A percentile compares a stretch with the other conserved stretches of the same genome.
These are phyloP conservation scores for Prunus davidiana DNA, from an alignment of 306 rosid species.

Conservation along the genomic window DNA sequence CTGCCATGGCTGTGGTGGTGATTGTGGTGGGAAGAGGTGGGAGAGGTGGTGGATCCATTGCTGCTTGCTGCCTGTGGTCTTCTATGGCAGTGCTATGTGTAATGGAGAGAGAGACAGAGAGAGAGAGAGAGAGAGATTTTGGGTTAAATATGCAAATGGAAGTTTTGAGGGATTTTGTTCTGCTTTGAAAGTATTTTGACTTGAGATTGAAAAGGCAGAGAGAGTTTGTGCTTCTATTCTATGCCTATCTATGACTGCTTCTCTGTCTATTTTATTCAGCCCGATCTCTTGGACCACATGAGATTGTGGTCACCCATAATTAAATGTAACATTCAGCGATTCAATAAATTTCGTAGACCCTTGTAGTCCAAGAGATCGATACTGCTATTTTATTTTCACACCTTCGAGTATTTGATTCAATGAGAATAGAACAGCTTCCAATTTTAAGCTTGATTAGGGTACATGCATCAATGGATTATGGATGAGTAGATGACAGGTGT, in stretches of 20 bases:
- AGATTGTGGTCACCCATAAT: fast-evolving
- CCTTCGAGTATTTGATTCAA: neutral
- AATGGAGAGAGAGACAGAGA: too few species aligned
- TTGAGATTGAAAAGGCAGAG: neutral
- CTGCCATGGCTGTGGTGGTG: slow-evolving; percentile 22
- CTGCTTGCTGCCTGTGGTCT: too few species aligned
- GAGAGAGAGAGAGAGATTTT: neutral
- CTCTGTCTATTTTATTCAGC: neutral
- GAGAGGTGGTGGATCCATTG: slow-evolving; percentile 19
- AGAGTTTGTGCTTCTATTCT: neutral
- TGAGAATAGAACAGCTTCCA: neutral
- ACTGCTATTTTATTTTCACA: neutral
- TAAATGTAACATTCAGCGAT: too few species aligned
- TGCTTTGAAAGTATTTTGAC: neutral
- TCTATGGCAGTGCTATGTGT: neutral
- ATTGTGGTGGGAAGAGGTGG: slow-evolving; percentile 19
- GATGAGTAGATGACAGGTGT: neutral
- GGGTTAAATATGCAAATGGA: slow-evolving; percentile 4
- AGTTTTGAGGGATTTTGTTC: slow-evolving; percentile 3
- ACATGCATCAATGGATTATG: neutral
- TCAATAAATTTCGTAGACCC: fast-evolving
- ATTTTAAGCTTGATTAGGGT: neutral
- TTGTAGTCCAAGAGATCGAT: too few species aligned
- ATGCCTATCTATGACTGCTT: neutral
- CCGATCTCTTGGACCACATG: too few species aligned